These are phyloP conservation scores for Hanseniaspora jakobsenii DNA, from an alignment of 805 yeast species.

Conservation along the genomic window DNA sequence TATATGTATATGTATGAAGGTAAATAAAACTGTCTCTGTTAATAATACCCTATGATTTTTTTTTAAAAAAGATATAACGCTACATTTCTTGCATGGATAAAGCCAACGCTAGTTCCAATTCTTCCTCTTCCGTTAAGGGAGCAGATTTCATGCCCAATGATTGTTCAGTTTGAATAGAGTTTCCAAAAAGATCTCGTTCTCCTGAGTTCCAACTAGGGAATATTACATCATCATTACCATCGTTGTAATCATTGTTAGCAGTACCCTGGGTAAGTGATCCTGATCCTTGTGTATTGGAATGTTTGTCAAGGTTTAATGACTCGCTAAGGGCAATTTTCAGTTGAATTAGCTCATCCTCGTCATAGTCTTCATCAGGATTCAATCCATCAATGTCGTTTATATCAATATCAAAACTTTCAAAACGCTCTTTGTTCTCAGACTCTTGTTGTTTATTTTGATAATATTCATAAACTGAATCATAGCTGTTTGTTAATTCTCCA, in stretches of 20 bases:
- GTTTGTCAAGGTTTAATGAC: constrained; percentile 19
- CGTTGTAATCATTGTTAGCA: neutral
- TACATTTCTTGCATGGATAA: constrained; percentile 26
- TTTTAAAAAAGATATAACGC: constrained; percentile 8
- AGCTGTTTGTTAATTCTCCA: neutral
- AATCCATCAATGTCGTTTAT: constrained; percentile 1
- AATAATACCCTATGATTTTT: too few species aligned
- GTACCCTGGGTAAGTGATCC: neutral
- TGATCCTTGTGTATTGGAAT: neutral
- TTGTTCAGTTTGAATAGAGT: constrained; percentile 3
- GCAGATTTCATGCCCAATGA: neutral
- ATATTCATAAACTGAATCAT: constrained; percentile 18
- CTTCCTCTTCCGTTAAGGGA: constrained; percentile 14
- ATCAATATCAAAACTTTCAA: constrained; percentile 22
- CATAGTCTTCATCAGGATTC: constrained; percentile 1
- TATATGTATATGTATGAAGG: neutral
- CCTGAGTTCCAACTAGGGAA: too few species aligned
- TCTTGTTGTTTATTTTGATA: constrained; percentile 17
- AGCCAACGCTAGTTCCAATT: constrained; percentile 27
- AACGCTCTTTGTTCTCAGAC: constrained; percentile 21
- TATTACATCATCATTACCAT: neutral
- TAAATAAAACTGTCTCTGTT: too few species aligned
- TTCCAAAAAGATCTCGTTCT: constrained; percentile 4
- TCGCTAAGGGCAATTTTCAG: constrained; percentile 28
- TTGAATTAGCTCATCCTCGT: constrained; percentile 27